Percentiles rank a stretch among this genome's conserved stretches.
Conservation (phyloP, 805 yeast species). For the Cyberlindnera mississippiensis region DNA sequence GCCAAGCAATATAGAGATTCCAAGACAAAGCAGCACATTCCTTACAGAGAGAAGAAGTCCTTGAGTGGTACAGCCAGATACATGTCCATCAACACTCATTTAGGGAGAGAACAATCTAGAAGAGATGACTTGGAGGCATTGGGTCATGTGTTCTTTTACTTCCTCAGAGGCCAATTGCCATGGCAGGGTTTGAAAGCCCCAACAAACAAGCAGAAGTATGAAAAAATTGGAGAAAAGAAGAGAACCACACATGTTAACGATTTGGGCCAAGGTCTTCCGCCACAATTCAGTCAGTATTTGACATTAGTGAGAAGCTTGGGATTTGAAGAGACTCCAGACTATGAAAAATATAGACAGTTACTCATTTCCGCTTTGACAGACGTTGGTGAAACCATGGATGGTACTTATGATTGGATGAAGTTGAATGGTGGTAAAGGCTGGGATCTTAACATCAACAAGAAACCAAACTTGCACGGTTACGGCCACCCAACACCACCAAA, state of each 20-base stretch:
- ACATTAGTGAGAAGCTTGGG: constrained; percentile 62
- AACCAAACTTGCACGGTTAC: constrained; percentile 78
- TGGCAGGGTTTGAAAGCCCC: constrained; percentile 92
- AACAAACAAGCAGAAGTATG: constrained; percentile 78
- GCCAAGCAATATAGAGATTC: constrained; percentile 83
- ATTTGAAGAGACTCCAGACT: constrained; percentile 80
- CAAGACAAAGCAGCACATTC: constrained; percentile 73
- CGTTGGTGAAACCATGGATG: constrained; percentile 58
- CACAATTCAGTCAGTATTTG: constrained; percentile 71
- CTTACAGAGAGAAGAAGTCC: constrained; percentile 76
- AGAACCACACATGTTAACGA: constrained; percentile 63
- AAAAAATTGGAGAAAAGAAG: constrained; percentile 79
- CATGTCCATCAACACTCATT: constrained; percentile 85
- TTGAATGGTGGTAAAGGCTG: constrained; percentile 78
- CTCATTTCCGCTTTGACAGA: constrained; percentile 57
- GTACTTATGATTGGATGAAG: constrained; percentile 77
- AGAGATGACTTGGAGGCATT: constrained; percentile 79
- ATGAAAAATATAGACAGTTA: constrained; percentile 58
- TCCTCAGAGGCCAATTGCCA: constrained; percentile 73
- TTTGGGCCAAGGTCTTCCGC: constrained; percentile 59
- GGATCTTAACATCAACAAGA: constrained; percentile 71
- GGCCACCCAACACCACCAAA: constrained; percentile 62
- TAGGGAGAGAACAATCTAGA: constrained; percentile 80
- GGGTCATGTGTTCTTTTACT: constrained; percentile 80
- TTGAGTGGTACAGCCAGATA: constrained; percentile 83